These are phyloP conservation scores for Abelmoschus esculentus DNA, from an alignment of 345 rosid species.

Conservation along the genomic window DNA sequence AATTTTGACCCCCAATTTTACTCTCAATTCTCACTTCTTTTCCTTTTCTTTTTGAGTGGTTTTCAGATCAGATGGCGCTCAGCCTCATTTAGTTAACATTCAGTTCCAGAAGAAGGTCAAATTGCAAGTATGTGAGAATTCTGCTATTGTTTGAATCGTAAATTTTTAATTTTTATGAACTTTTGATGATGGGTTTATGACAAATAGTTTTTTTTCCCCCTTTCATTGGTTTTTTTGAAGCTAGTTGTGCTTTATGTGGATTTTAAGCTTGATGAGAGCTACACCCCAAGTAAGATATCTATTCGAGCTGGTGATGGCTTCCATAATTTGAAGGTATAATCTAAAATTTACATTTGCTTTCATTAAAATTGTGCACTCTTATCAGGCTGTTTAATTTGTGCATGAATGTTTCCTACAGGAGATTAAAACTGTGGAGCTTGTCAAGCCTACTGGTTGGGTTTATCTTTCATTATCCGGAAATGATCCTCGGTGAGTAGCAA, in stretches of 20 bases:
- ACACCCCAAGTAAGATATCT: slow-evolving; percentile 79
- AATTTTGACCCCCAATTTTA: background rate
- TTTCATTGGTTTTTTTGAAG: slow-evolving; percentile 28
- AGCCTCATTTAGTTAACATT: slow-evolving; percentile 89
- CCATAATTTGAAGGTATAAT: slow-evolving; percentile 75
- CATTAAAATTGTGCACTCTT: background rate
- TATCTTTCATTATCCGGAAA: slow-evolving; percentile 68
- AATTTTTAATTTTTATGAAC: background rate
- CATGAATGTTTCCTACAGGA: slow-evolving; percentile 38
- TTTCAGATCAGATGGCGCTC: slow-evolving; percentile 87
- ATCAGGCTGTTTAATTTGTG: background rate
- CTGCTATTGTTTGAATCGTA: background rate
- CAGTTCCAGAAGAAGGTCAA: slow-evolving; percentile 95
- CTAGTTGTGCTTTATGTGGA: slow-evolving; percentile 72
- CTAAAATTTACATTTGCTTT: background rate
- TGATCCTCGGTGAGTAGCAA: slow-evolving; percentile 59
- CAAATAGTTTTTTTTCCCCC: background rate
- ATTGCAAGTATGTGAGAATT: slow-evolving; percentile 48
- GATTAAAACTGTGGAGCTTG: slow-evolving; percentile 76
- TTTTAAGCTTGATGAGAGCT: slow-evolving; percentile 94
- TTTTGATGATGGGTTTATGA: slow-evolving; percentile 13
- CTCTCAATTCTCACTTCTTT: background rate
- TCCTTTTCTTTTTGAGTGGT: background rate
- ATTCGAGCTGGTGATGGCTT: slow-evolving; percentile 92
- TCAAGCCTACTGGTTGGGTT: slow-evolving; percentile 86